Conservation (phyloP, 208 protist genomes). For the Trichomonas tenax region DNA sequence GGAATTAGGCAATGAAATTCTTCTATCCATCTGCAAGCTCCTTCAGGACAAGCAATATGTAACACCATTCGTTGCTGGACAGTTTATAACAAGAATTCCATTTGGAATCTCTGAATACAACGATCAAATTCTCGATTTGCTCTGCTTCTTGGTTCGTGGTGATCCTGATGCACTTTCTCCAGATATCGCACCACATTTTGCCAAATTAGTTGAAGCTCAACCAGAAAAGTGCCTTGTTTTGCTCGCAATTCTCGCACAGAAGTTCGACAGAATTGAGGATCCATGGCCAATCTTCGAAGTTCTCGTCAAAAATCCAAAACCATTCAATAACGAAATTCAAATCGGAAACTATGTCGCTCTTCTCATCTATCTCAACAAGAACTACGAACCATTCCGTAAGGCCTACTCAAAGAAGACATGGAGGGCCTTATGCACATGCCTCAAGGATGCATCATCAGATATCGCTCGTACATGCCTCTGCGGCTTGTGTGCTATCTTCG, state of each 20-base stretch:
- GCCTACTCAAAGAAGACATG: neutral
- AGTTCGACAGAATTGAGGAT: neutral
- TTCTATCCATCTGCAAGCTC: neutral
- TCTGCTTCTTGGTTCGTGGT: neutral
- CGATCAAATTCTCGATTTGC: neutral
- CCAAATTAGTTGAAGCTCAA: neutral
- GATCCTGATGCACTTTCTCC: neutral
- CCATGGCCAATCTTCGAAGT: neutral
- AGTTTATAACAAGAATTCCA: neutral
- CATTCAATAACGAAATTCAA: neutral
- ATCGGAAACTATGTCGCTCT: neutral
- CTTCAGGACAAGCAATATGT: neutral
- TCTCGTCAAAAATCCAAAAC: neutral
- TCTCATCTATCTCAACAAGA: neutral
- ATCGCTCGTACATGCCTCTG: neutral
- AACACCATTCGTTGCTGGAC: neutral
- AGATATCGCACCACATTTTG: neutral
- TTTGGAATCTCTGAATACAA: neutral
- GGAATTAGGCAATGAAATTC: neutral
- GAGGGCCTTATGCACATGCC: neutral
- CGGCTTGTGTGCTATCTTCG: neutral
- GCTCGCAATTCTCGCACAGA: neutral
- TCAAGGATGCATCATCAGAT: neutral
- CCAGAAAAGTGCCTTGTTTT: neutral
- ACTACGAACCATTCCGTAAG: neutral